A percentile compares a stretch with the other conserved stretches of the same genome.
Conservation (phyloP, 805 yeast genomes). For the Metschnikowia baotianmanensis region DNA sequence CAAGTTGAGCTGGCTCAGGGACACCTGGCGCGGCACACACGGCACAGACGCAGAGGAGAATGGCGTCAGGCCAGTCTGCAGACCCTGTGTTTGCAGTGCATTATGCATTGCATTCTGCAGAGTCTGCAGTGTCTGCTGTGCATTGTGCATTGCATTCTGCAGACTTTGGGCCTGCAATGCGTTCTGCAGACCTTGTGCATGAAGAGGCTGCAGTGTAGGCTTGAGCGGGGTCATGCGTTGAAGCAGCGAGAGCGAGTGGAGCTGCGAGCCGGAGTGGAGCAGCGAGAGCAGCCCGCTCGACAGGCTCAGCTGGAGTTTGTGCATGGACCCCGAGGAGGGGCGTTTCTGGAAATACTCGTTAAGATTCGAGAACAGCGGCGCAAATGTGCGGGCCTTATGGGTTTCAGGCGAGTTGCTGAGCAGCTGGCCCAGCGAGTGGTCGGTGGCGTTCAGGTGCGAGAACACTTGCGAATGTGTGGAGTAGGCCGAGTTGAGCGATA, state of each 20-base stretch:
- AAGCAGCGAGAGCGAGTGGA: constrained; percentile 20
- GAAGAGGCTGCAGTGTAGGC: constrained; percentile 11
- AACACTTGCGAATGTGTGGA: constrained; percentile 29
- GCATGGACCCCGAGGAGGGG: constrained; percentile 20
- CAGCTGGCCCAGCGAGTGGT: constrained; percentile 27
- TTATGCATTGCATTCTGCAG: no score
- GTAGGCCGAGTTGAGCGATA: constrained; percentile 23
- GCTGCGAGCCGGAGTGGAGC: constrained; percentile 14
- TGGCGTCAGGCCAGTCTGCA: no score
- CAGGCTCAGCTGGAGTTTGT: constrained; percentile 24
- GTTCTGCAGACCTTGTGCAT: not conserved
- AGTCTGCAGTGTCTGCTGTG: no score
- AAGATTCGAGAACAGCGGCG: constrained; percentile 31
- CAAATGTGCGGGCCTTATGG: constrained; percentile 10
- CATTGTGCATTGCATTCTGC: no score
- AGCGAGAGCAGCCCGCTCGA: constrained; percentile 18
- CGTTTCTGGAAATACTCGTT: constrained; percentile 33
- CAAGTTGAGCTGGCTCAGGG: constrained; percentile 35
- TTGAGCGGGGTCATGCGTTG: constrained; percentile 46
- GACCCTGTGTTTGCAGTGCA: no score
- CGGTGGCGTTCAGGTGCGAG: constrained; percentile 25
- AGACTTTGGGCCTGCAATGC: no score
- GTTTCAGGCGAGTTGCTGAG: constrained; percentile 37
- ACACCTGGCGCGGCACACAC: constrained; percentile 14
- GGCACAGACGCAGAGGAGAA: constrained; percentile 4